Base-by-base conservation (phyloP, 1,284 basidiomycete species). In the Apiotrichum porosum region DNA sequence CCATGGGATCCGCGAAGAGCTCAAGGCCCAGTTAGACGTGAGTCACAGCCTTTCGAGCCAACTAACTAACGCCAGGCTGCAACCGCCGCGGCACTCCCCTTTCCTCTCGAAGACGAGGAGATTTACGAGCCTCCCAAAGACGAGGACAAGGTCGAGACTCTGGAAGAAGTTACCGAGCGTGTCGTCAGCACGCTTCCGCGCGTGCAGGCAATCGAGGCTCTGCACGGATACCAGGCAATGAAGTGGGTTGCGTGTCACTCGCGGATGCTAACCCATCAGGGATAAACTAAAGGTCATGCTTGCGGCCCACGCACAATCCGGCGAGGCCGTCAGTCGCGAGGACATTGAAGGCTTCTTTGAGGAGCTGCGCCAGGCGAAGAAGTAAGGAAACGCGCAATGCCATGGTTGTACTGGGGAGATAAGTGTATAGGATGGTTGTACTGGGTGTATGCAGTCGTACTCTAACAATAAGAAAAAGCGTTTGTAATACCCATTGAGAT, bases 201-300 rank as follows among this genome's bases (percentile, higher is more conserved):
- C 5, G 63, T 64, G 0, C 72, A 73, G 46, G 68, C 72, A 21
- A 71, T 74, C 40, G 70, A 74, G 46, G 68, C 69, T 4, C 35
- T 72, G 32, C 63, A 70, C 34, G 69, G 64, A 6, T 72, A 69
- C 49, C 64, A 69, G 31, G 50, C 45, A 17, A 66, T 73, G 60
- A 70, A 69, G 71, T 71, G 55, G 55, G 66, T 60, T 5, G 6
- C 6, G 9, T 10, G 4, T 3, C 14, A 26, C 10, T 12, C 6
- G 30, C 18, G 33, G 35, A 42, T 15, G 50, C n/a, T 23, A 18
- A 19, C 33, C 3, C n/a, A 18, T 13, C 46, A 68, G 66, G 57
- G 65, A 67, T 31, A 56, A 58, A 13, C 54, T 69, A 19, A 62
- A 61, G 49, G 56, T 46, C 10, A 66, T 71, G 66, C 54, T 71